These are phyloP conservation scores for Sporodiniella umbellata DNA, from an alignment of 371 early-diverging fungal species.

Conservation along the genomic window DNA sequence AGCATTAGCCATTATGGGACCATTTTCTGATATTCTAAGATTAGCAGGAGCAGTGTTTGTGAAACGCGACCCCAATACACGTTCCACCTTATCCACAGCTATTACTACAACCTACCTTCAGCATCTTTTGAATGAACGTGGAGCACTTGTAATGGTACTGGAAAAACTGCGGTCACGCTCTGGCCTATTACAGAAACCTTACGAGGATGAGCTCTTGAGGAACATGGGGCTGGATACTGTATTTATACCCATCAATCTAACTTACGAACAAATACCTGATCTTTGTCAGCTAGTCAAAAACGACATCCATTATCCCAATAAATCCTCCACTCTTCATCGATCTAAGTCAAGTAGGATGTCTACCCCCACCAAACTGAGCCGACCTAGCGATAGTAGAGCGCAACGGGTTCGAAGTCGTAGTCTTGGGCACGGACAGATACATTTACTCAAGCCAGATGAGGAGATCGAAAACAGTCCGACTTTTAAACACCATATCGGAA, in stretches of 20 bases:
- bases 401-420: conserved; percentile 23
- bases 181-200: conserved; percentile 15
- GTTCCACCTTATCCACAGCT: conserved; percentile 20
- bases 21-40: conserved; percentile 26
- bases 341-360: conserved; percentile 16
- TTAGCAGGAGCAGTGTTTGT: conserved; percentile 28
- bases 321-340: not conserved
- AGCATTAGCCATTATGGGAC: conserved; percentile 27
- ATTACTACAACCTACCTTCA: conserved; percentile 26
- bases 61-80: conserved; percentile 19
- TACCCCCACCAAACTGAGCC: conserved; percentile 17
- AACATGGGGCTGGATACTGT: conserved; percentile 17
- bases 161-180: conserved; percentile 28
- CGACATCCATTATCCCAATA: conserved; percentile 8
- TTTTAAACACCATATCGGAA: conserved; percentile 10
- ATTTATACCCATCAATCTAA: conserved; percentile 27
- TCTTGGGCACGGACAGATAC: conserved; percentile 11
- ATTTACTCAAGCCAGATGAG: conserved; percentile 1
- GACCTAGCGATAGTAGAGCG: conserved; percentile 23
- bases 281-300: conserved; percentile 15
- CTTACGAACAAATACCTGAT: conserved; percentile 30
- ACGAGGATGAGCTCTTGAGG: conserved; percentile 20
- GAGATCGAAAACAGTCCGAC: not conserved
- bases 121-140: conserved; percentile 19
- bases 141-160: conserved; percentile 19